Percentiles rank a stretch among this genome's conserved stretches.
These are phyloP conservation scores for Rhizophagus prolifer DNA, from an alignment of 192 early-diverging fungal genomes.

Conservation along the genomic window DNA sequence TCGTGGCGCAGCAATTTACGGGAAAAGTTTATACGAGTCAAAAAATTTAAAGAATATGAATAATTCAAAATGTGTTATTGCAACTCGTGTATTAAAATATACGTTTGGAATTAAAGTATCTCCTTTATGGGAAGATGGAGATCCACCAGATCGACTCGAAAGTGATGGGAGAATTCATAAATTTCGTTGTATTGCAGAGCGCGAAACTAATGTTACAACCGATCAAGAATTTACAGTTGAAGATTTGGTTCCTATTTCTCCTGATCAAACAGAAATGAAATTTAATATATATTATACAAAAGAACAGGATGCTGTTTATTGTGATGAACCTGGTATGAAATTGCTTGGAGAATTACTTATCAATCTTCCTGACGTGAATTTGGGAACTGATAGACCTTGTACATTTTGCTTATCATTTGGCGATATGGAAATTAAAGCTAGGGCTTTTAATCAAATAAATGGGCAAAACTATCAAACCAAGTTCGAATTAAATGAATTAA, in stretches of 20 bases:
- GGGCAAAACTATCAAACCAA: constrained; percentile 3
- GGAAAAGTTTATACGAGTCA: constrained; percentile 9
- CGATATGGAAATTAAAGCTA: neutral
- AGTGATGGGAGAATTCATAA: neutral
- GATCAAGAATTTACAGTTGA: neutral
- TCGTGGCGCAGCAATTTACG: constrained; percentile 53
- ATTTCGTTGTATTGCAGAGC: neutral
- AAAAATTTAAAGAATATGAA: neutral
- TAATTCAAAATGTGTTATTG: neutral
- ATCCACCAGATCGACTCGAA: neutral
- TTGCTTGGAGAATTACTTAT: neutral
- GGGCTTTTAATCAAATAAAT: neutral
- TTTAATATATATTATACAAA: neutral
- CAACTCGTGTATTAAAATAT: neutral
- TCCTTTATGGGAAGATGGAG: neutral
- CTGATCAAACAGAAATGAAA: neutral
- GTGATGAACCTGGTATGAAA: constrained; percentile 9
- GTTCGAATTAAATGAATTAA: neutral
- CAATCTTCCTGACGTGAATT: neutral
- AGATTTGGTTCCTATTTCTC: neutral
- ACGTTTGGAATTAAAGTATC: neutral
- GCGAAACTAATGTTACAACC: neutral
- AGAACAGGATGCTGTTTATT: neutral
- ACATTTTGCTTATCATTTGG: neutral
- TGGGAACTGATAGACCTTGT: neutral